Percentiles rank a stretch among this genome's conserved stretches.
Conservation (phyloP, 2,329 filamentous ascomycete genomes). For the Epichloe uncinata region DNA sequence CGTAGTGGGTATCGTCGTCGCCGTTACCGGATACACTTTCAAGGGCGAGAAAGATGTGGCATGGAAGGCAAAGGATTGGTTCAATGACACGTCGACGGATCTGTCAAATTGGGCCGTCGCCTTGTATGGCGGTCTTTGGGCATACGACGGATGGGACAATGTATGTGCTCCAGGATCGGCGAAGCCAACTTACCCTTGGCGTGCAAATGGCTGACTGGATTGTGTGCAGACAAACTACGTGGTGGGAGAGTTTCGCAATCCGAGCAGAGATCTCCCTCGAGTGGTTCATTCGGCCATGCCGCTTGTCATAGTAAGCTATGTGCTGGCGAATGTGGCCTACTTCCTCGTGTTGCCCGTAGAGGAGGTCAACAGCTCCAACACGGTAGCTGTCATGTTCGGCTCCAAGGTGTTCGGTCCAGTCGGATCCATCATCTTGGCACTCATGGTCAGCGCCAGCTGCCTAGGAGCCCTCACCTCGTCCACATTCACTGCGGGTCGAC, state of each 20-base stretch:
- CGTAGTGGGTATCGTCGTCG: conserved; percentile 78
- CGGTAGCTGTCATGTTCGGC: conserved; percentile 91
- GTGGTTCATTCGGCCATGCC: conserved; percentile 97
- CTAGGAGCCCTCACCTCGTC: conserved; percentile 91
- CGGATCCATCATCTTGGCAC: conserved; percentile 71
- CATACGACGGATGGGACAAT: conserved; percentile 98
- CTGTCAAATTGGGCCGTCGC: conserved; percentile 85
- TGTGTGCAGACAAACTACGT: conserved; percentile 77
- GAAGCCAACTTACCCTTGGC: not conserved
- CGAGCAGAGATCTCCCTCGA: conserved; percentile 74
- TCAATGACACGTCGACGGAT: conserved; percentile 68
- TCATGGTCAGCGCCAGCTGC: conserved; percentile 83
- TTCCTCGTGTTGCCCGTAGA: conserved; percentile 79
- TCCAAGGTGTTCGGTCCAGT: conserved; percentile 75
- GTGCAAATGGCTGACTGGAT: not conserved
- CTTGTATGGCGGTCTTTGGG: conserved; percentile 91
- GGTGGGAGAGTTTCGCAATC: conserved; percentile 90
- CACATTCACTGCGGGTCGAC: conserved; percentile 80
- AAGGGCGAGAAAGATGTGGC: conserved; percentile 63
- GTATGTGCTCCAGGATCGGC: conserved; percentile 35
- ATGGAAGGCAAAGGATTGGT: conserved; percentile 85
- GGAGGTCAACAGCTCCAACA: conserved; percentile 77
- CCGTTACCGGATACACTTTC: conserved; percentile 68
- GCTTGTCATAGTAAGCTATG: conserved; percentile 77
- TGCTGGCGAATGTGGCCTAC: conserved; percentile 86